These are phyloP conservation scores for Linum trigynum DNA, from an alignment of 345 rosid genomes.

Conservation along the genomic window DNA sequence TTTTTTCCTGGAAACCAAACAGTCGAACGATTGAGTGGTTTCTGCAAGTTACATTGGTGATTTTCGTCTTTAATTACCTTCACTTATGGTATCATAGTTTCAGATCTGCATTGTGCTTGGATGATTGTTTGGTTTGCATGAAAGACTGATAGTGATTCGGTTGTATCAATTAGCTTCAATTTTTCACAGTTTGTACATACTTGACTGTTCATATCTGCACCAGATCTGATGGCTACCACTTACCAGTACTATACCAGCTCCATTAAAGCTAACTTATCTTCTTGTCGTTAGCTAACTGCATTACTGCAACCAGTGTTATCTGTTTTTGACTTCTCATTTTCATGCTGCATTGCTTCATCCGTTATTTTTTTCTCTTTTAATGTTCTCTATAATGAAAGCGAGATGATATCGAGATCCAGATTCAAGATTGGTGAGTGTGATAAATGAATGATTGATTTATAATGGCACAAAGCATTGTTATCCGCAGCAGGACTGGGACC, in stretches of 20 bases:
- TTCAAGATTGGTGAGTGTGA: neutral
- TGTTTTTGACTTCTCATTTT: neutral
- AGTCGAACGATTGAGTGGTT: neutral
- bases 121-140: neutral
- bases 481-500: neutral
- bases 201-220: neutral
- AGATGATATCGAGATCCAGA: neutral
- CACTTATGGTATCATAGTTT: neutral
- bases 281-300: neutral
- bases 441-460: neutral
- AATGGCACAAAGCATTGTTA: neutral
- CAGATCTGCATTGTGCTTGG: neutral
- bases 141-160: neutral
- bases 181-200: neutral
- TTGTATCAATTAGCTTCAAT: neutral
- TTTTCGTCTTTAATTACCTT: neutral
- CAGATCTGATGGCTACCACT: neutral
- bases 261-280: neutral
- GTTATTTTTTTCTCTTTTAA: neutral
- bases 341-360: neutral
- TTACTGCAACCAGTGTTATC: neutral
- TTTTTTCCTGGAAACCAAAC: too few relatives aligned
- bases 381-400: neutral
- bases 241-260: neutral
- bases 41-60: neutral